These are phyloP conservation scores for Piper betle DNA, from an alignment of 164 flowering plant species.

Conservation along the genomic window DNA sequence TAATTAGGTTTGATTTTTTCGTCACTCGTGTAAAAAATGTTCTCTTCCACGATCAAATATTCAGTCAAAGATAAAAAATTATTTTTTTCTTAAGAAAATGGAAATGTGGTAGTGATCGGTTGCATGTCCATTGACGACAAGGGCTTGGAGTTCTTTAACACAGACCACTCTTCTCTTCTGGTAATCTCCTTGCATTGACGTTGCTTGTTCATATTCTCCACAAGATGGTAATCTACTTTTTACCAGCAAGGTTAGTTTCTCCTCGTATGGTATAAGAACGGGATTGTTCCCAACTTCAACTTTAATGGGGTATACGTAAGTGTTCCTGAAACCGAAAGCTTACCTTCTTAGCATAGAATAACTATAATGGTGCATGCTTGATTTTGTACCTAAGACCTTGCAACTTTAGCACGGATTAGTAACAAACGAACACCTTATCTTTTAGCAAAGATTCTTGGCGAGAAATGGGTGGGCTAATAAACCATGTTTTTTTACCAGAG, in stretches of 20 bases:
- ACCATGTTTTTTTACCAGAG: constrained; percentile 20
- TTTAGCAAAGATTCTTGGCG: not conserved
- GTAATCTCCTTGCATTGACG: constrained; percentile 2
- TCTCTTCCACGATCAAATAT: too few relatives aligned
- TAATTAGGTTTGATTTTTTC: too few relatives aligned
- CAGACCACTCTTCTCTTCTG: constrained; percentile 11
- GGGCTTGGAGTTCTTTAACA: constrained; percentile 12
- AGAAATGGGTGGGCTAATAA: not conserved
- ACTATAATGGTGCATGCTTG: not conserved
- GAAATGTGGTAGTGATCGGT: constrained; percentile 18
- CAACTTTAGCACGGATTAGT: too few relatives aligned
- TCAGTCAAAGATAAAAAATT: too few relatives aligned
- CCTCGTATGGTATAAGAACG: too few relatives aligned
- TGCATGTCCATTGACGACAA: constrained; percentile 16
- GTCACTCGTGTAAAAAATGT: too few relatives aligned
- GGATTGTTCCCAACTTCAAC: too few relatives aligned
- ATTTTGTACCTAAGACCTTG: not conserved
- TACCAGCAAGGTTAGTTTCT: not conserved
- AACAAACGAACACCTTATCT: not conserved
- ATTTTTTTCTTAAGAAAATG: too few relatives aligned
- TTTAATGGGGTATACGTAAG: too few relatives aligned
- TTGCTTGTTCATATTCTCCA: not conserved
- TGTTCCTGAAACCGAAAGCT: not conserved
- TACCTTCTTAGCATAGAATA: not conserved
- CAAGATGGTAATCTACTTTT: not conserved